phyloP scores from a whole-genome alignment of 2,329 filamentous ascomycete species.

The Cercospora brassicicola region DNA sequence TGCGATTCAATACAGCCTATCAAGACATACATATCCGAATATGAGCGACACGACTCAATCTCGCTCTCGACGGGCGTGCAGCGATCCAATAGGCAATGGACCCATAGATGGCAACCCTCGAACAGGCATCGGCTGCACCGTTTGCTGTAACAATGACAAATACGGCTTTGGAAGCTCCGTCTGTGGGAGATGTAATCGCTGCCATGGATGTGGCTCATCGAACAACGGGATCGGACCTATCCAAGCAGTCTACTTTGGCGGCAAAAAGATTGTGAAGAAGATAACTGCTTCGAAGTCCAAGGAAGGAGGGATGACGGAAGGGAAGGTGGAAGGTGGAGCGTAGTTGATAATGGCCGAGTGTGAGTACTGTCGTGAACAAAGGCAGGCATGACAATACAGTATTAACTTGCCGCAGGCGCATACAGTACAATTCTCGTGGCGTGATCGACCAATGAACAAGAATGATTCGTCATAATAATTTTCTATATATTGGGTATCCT shows the following conservation, averaged over 20 bases:
- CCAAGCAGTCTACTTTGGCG: slow-evolving; percentile 22
- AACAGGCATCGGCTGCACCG: slow-evolving; percentile 10
- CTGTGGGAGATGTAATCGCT: slow-evolving; percentile 20
- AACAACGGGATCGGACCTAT: slow-evolving; percentile 24
- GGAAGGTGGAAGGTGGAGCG: not conserved
- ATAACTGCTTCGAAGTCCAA: slow-evolving; percentile 8
- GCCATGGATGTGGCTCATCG: slow-evolving; percentile 20
- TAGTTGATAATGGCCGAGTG: not conserved
- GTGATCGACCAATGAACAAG: not conserved
- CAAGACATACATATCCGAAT: not conserved
- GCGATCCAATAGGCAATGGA: slow-evolving; percentile 16
- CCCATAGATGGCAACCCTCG: not conserved
- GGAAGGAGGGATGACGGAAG: not conserved
- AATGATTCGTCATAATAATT: not conserved
- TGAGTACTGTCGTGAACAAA: not conserved
- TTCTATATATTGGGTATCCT: not conserved
- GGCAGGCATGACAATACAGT: not conserved
- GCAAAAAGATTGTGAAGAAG: slow-evolving; percentile 13
- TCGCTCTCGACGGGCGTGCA: slow-evolving; percentile 10
- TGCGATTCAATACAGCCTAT: not conserved
- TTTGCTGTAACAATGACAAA: slow-evolving; percentile 18
- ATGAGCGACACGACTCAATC: not conserved
- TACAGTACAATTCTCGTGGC: not conserved
- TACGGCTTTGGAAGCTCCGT: slow-evolving; percentile 21
- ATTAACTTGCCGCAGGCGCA: not conserved